Percentiles rank a stretch among this genome's conserved stretches.
Conservation (phyloP, 2,329 filamentous ascomycete species). For the Cephalotrichum gorgonifer region DNA sequence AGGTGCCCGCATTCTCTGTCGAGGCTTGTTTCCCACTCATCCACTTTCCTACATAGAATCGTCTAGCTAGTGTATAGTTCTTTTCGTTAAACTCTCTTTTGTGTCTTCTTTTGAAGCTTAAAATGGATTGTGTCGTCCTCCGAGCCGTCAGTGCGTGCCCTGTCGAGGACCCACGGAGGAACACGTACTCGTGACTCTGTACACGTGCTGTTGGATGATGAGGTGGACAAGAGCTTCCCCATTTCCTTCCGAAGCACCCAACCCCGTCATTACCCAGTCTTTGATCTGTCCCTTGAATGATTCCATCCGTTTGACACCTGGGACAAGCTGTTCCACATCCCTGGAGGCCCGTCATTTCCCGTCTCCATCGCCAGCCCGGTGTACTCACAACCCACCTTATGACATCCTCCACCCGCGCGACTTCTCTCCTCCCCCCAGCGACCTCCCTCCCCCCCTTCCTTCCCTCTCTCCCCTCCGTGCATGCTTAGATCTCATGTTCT, state of each 20-base stretch:
- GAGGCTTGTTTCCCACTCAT: too few species aligned
- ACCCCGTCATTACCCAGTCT: too few species aligned
- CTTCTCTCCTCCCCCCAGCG: not conserved
- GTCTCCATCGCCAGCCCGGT: too few species aligned
- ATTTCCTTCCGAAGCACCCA: not conserved
- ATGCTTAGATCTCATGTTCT: constrained; percentile 1
- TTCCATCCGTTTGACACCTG: too few species aligned
- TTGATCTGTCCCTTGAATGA: too few species aligned
- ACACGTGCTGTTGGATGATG: not conserved
- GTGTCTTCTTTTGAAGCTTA: not conserved
- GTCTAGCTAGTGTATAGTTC: too few species aligned
- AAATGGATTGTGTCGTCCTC: not conserved
- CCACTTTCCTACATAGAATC: too few species aligned
- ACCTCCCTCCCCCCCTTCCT: not conserved
- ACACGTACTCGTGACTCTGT: not conserved
- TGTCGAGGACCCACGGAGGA: not conserved
- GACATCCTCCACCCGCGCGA: not conserved
- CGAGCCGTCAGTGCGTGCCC: not conserved
- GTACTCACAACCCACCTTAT: too few species aligned
- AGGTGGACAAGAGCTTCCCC: not conserved
- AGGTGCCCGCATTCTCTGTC: too few species aligned
- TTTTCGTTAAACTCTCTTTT: not conserved
- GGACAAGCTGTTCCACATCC: too few species aligned
- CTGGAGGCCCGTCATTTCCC: too few species aligned
- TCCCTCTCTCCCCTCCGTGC: not conserved